Evolutionary conservation across 1,139 yeast species (phyloP).

Genomic region (Yamadazyma triangularis): DNA sequence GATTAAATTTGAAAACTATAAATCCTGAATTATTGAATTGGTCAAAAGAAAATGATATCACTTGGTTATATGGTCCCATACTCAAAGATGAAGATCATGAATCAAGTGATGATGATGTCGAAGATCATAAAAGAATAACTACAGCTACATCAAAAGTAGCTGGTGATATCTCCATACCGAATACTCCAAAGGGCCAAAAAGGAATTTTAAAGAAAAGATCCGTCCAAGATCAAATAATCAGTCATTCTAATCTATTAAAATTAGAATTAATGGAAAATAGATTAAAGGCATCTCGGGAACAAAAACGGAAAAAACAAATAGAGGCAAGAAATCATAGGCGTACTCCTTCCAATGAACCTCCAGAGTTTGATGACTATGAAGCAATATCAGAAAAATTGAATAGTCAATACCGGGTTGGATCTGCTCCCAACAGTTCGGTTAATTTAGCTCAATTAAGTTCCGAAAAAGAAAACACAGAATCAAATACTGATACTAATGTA

Average conservation of each 20-base stretch:
- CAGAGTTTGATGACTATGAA: constrained; percentile 52
- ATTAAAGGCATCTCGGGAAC: constrained; percentile 23
- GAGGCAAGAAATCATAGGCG: constrained; percentile 16
- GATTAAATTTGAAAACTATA: constrained; percentile 60
- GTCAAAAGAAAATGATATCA: constrained; percentile 77
- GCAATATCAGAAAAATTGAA: constrained; percentile 57
- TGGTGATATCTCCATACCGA: constrained; percentile 37
- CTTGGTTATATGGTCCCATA: constrained; percentile 81
- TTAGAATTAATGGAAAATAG: constrained; percentile 41
- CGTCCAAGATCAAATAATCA: constrained; percentile 67
- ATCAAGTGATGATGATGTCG: constrained; percentile 17
- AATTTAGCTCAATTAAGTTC: constrained; percentile 9
- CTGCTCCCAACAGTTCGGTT: constrained; percentile 14
- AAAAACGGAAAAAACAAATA: constrained; percentile 14
- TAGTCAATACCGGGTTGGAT: constrained; percentile 42
- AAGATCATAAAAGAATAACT: constrained; percentile 13
- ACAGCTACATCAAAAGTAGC: constrained; percentile 45
- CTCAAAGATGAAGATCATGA: constrained; percentile 41
- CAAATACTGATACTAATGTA: not conserved
- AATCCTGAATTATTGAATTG: constrained; percentile 74
- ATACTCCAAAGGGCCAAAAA: constrained; percentile 23
- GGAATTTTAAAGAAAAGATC: constrained; percentile 82
- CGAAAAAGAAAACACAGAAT: not conserved
- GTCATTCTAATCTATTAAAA: constrained; percentile 49
- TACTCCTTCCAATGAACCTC: constrained; percentile 21